phyloP scores from a whole-genome alignment of 805 yeast genomes.

The Pichia gijzeniarum region DNA sequence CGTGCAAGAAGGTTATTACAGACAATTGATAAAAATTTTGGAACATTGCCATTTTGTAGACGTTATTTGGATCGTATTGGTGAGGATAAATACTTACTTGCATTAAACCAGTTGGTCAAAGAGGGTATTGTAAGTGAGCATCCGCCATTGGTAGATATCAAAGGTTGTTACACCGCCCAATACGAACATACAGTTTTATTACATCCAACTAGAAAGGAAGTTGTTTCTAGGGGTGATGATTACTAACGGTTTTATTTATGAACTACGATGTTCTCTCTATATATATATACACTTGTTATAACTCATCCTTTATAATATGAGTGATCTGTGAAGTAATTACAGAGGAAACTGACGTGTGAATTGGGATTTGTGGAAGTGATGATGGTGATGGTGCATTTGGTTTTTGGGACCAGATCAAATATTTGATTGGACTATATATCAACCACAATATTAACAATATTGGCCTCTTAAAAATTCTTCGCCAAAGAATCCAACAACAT shows the following conservation, averaged over 20 bases:
- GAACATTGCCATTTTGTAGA: slow-evolving; percentile 95
- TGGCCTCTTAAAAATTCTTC: slow-evolving; percentile 41
- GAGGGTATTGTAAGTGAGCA: slow-evolving; percentile 88
- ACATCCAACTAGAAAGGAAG: slow-evolving; percentile 89
- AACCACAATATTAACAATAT: slow-evolving; percentile 41
- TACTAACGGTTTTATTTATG: slow-evolving; percentile 40
- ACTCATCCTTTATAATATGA: slow-evolving; percentile 10
- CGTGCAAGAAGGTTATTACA: slow-evolving; percentile 64
- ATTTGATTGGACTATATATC: slow-evolving; percentile 21
- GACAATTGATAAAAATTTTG: slow-evolving; percentile 75
- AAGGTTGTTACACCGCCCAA: slow-evolving; percentile 92
- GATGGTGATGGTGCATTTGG: not conserved
- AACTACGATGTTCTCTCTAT: not conserved
- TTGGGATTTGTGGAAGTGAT: not conserved
- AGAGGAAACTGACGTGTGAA: too few species aligned
- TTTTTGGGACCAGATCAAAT: slow-evolving; percentile 7
- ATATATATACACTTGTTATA: slow-evolving; percentile 1
- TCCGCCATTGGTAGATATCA: slow-evolving; percentile 82
- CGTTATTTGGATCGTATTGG: slow-evolving; percentile 88
- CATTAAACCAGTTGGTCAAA: slow-evolving; percentile 76
- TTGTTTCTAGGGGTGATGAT: slow-evolving; percentile 93
- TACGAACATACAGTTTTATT: slow-evolving; percentile 89
- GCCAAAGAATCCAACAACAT: slow-evolving; percentile 45
- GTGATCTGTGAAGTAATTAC: not conserved
- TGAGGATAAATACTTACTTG: slow-evolving; percentile 84